A percentile compares a stretch with the other conserved stretches of the same genome.
Evolutionary conservation across 2,329 filamentous ascomycete species (phyloP).

Genomic region (Ascochyta koolunga): DNA sequence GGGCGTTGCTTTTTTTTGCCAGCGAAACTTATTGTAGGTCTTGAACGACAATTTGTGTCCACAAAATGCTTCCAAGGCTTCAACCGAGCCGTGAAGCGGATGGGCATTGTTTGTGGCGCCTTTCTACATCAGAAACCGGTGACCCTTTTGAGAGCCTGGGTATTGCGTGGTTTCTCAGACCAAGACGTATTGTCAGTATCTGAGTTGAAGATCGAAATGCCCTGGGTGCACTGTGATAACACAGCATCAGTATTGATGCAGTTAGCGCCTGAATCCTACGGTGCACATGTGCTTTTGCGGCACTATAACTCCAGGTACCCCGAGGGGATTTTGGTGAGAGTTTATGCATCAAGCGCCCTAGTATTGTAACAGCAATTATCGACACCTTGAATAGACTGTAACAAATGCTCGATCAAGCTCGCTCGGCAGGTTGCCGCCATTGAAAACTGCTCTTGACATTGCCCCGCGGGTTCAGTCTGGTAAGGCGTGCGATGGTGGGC

Average conservation of each 20-base stretch:
- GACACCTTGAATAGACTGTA: not conserved
- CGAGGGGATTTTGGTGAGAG: not conserved
- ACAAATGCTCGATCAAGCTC: not conserved
- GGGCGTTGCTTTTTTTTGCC: conserved; percentile 1
- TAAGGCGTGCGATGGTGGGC: conserved; percentile 2
- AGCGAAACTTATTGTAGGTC: not conserved
- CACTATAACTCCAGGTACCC: not conserved
- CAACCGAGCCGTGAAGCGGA: not conserved
- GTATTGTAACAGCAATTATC: not conserved
- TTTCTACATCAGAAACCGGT: not conserved
- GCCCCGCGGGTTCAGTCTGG: conserved; percentile 4
- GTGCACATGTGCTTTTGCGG: conserved; percentile 8
- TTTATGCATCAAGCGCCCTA: not conserved
- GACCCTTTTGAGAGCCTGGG: not conserved
- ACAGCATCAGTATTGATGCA: conserved; percentile 2
- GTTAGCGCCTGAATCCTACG: not conserved
- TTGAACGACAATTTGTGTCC: not conserved
- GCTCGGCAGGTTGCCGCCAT: not conserved
- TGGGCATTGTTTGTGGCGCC: not conserved
- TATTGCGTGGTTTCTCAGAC: not conserved
- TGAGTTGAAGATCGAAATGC: not conserved
- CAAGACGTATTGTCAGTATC: not conserved
- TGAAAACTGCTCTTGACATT: not conserved
- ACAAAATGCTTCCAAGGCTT: not conserved
- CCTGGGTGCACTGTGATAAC: not conserved